Percentiles rank a stretch among this genome's conserved stretches.
These are phyloP conservation scores for Cynara cardunculus DNA, from an alignment of 129 eudicot species.

Conservation along the genomic window DNA sequence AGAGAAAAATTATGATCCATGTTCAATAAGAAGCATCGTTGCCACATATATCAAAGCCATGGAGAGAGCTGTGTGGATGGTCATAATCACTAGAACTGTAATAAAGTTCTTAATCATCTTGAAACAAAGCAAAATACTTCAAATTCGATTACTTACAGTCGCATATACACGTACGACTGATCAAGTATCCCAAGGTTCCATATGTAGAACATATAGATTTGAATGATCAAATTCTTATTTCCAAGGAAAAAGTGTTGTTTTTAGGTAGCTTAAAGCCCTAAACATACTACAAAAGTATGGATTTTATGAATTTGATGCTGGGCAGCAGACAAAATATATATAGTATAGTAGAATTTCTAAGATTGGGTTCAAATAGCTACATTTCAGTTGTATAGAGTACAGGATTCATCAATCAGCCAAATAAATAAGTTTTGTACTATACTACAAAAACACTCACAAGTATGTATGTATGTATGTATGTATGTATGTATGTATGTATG, in stretches of 20 bases:
- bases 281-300: not conserved
- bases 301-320: not conserved
- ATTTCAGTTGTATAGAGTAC: constrained; percentile 8
- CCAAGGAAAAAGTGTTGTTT: not conserved
- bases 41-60: not conserved
- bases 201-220: not conserved
- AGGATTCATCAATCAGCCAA: constrained; percentile 10
- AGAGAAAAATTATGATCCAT: not conserved
- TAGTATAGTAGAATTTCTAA: not conserved
- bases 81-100: not conserved
- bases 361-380: not conserved
- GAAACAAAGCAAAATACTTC: not conserved
- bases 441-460: constrained; percentile 22
- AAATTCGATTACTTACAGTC: not conserved
- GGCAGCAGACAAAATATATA: not conserved
- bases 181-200: not conserved
- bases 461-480: no score
- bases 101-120: not conserved
- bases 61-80: not conserved
- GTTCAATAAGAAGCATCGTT: not conserved
- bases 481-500: not conserved
- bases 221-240: not conserved
- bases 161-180: not conserved
- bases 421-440: constrained; percentile 9
- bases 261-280: not conserved